Base-by-base conservation (phyloP, 2,329 filamentous ascomycete species). In the Curvularia sp. region DNA sequence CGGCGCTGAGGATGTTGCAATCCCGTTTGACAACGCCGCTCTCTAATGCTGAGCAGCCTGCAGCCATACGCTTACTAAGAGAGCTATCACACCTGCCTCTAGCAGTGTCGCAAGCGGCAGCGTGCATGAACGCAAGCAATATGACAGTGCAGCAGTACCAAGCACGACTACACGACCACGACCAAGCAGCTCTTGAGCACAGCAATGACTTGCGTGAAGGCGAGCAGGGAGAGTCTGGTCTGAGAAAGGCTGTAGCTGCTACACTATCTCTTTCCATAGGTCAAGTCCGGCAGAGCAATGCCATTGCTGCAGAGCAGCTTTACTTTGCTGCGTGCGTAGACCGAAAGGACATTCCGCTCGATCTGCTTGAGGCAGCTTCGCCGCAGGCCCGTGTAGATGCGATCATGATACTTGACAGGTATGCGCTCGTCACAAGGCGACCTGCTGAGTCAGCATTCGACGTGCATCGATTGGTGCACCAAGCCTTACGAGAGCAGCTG, bases 301-400 rank as follows among this genome's bases (percentile, higher is more conserved):
- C 48, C 1, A 32, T 62, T 2, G 80, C 79, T 1, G 76, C 75
- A 32, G 53, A 74, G 0, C 55, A 80, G 30, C 67, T 83, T 0
- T 73, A 67, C 0, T 78, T 80, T 46, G 72, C 80, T 15, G 77
- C 77, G 1, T 77, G 67, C 19, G 75, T 83, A 23, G 53, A 65
- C 27, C 57, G 36, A 53, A 69, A 65, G 46, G 61, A 65, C 49
- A 64, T 69, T n/a, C 53, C 55, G 51, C 59, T 63, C 23, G 55
- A 62, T 46, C 54, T 70, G 55, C 60, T 69, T 12, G 49, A 59
- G 36, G 39, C 59, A 57, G 46, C 55, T n/a, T n/a, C n/a, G n/a
- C n/a, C n/a, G n/a, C n/a, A n/a, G n/a, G n/a, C n/a, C n/a, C n/a
- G n/a, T n/a, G n/a, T 59, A n/a, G 15, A 59, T 53, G 65, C 63